Evolutionary conservation across 345 rosid species (phyloP).

Genomic region (Murraya paniculata): DNA sequence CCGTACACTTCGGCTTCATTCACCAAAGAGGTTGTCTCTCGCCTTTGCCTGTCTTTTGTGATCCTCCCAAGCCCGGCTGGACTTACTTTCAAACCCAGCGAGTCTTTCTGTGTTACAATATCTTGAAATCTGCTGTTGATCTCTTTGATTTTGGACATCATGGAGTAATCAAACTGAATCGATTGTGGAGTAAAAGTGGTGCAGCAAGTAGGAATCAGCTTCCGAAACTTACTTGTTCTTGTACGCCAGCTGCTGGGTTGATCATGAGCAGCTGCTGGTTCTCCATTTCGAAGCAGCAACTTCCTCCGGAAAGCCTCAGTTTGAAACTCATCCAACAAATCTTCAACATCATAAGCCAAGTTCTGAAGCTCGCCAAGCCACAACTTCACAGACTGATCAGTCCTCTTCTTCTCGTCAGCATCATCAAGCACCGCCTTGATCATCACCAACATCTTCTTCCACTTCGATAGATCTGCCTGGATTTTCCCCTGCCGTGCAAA

Average conservation of each 20-base stretch:
- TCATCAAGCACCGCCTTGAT: background rate
- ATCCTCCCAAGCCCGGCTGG: too few relatives aligned
- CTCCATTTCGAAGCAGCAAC: background rate
- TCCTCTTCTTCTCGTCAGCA: background rate
- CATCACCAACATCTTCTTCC: rapidly evolving
- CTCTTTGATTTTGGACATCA: background rate
- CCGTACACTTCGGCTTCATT: conserved; percentile 13
- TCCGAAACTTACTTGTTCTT: background rate
- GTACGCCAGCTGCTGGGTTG: background rate
- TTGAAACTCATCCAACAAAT: background rate
- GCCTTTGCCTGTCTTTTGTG: background rate
- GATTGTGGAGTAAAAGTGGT: background rate
- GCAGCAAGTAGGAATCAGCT: background rate
- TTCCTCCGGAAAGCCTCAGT: background rate
- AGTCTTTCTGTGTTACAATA: background rate
- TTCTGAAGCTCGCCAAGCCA: background rate
- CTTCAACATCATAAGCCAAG: background rate
- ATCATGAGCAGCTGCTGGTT: background rate
- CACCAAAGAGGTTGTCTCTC: background rate
- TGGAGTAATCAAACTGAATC: background rate
- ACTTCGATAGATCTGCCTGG: rapidly evolving
- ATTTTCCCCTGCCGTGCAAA: too few relatives aligned
- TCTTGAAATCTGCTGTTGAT: conserved; percentile 1
- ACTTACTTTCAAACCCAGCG: background rate
- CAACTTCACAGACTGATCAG: background rate